phyloP scores from a whole-genome alignment of 1,284 basidiomycete species.

The Ustilago sp. region DNA sequence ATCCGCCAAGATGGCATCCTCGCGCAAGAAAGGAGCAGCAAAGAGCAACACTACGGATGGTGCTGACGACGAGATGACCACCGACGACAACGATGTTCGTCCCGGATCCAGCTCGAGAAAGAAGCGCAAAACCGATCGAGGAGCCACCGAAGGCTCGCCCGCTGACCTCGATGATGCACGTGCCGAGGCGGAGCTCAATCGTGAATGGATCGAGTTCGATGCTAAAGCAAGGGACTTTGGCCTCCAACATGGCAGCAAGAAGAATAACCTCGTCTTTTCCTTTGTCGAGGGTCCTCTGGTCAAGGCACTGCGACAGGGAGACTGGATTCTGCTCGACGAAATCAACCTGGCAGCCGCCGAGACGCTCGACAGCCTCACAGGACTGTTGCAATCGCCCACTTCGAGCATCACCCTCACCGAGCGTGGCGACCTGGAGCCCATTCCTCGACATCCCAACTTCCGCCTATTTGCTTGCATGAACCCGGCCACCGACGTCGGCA shows the following conservation, averaged over 20 bases:
- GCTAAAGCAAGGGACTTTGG: constrained; percentile 83
- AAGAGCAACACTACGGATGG: neutral
- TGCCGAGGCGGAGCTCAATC: constrained; percentile 49
- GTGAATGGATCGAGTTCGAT: constrained; percentile 74
- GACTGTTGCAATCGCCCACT: constrained; percentile 84
- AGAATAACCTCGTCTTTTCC: constrained; percentile 75
- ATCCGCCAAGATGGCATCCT: constrained; percentile 74
- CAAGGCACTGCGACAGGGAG: constrained; percentile 86
- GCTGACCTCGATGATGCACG: constrained; percentile 40
- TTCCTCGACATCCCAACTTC: constrained; percentile 93
- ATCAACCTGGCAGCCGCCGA: constrained; percentile 95
- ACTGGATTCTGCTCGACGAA: constrained; percentile 97
- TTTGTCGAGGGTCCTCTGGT: constrained; percentile 97
- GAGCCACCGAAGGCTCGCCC: constrained; percentile 41
- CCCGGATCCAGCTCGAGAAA: constrained; percentile 53
- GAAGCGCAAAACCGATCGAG: constrained; percentile 62
- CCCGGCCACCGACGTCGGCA: constrained; percentile 97
- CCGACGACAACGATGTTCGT: constrained; percentile 19
- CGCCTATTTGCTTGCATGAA: constrained; percentile 99
- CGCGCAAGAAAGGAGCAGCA: constrained; percentile 72
- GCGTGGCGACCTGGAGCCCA: constrained; percentile 88
- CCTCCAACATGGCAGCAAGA: constrained; percentile 57
- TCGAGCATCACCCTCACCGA: constrained; percentile 94
- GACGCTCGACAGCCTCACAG: constrained; percentile 91
- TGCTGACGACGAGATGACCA: constrained; percentile 12